Evolutionary conservation across 129 eudicot genomes (phyloP), one percentile per base, ranked within the genome.

Genomic region (Silybum marianum): DNA sequence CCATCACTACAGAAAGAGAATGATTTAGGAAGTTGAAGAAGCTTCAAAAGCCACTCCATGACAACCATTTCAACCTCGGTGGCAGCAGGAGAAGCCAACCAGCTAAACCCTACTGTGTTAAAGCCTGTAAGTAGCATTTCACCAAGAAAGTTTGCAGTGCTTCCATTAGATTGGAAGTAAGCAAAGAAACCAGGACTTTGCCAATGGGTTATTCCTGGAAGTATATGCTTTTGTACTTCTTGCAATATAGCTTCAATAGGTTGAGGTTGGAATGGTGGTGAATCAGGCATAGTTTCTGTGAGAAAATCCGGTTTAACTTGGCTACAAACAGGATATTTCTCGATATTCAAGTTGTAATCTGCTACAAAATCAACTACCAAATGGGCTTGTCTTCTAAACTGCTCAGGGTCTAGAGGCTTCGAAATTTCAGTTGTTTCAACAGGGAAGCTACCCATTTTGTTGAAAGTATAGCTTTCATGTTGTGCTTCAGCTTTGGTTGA

Each of bases 151-250:
- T 11, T 7, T 0, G 44, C 44, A 39, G 44, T 39, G 0, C 44
- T 39, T 39, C 7, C 7, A 39, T 11, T 39, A 11, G 44, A 39
- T 39, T 11, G 44, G 1, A 39, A 39, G 10, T 39, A 82, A 1
- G 85, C 88, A 28, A 68, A 88, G 65, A 78, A 79, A 30, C 85
- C 85, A 22, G 88, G 91, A 58, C 91, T 82, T 36, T 82, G 88
- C 91, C 88, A 88, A 39, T 39, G 91, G 9, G 88, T 78, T 62
- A 88, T 63, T 38, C 87, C 87, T 0, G 83, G 88, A 30, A 88
- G 28, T 11, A 88, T 79, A 63, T 82, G 77, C 11, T 5, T 81
- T 1, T 71, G 10, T 6, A 88, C 68, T 70, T 85, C 87, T 7
- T 88, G 24, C 6, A 32, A 32, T 32, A 32, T 32, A 32, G 3